A percentile compares a stretch with the other conserved stretches of the same genome.
Conservation (phyloP, 441 rosid genomes). For the Pelargonium cotyledonis region DNA sequence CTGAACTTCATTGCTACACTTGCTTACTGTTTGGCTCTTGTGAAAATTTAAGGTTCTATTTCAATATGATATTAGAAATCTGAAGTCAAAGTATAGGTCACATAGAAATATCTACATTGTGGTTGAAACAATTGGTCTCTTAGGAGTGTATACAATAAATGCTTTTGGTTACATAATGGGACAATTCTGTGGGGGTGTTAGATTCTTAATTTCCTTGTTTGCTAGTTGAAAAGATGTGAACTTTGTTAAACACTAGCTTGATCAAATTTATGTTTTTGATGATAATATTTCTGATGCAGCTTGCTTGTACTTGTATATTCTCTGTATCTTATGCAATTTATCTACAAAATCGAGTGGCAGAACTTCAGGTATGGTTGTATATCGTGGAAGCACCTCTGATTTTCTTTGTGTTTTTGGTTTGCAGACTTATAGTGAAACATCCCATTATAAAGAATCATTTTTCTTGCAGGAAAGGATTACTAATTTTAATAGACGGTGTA, state of each 20-base stretch:
- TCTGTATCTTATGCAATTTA: constrained; percentile 42
- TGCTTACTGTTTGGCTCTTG: neutral
- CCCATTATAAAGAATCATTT: constrained; percentile 3
- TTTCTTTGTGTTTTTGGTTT: neutral
- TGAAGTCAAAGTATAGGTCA: neutral
- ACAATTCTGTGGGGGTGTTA: too few species aligned
- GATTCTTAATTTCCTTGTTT: too few species aligned
- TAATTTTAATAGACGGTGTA: constrained; percentile 39
- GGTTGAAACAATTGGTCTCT: neutral
- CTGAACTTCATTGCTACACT: neutral
- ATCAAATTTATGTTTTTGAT: constrained; percentile 8
- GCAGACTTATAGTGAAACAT: constrained; percentile 8
- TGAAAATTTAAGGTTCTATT: neutral
- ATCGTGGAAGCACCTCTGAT: neutral
- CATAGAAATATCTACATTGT: neutral
- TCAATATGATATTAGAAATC: neutral
- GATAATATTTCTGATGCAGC: constrained; percentile 41
- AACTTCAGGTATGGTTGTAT: constrained; percentile 49
- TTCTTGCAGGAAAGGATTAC: constrained; percentile 61
- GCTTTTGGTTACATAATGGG: neutral
- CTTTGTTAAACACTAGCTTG: neutral
- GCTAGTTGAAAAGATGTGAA: neutral
- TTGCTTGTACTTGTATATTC: constrained; percentile 42
- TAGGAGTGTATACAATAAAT: neutral
- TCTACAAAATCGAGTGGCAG: constrained; percentile 44